Percentiles rank a stretch among this genome's conserved stretches.
Evolutionary conservation across 345 rosid species (phyloP).

Genomic region (Eucalyptus pumila): DNA sequence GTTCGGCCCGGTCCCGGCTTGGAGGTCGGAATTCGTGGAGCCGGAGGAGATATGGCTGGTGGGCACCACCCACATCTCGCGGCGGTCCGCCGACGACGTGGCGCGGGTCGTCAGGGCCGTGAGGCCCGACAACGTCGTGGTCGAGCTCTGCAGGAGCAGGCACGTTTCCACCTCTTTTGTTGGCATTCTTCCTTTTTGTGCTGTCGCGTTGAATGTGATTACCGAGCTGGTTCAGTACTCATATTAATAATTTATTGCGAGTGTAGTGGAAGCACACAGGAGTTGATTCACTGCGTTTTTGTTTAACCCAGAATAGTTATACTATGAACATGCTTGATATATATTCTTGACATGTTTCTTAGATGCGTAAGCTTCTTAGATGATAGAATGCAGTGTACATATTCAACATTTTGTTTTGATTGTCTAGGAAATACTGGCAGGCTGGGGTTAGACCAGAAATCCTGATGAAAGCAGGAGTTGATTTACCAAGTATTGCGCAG

Average conservation of each 20-base stretch:
- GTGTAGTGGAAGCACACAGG: background rate
- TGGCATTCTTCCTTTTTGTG: background rate
- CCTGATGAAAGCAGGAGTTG: background rate
- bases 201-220: background rate
- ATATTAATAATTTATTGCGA: no score
- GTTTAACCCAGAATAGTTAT: background rate
- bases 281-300: background rate
- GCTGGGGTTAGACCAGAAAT: background rate
- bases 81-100: slow-evolving; percentile 40
- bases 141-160: slow-evolving; percentile 94
- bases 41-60: slow-evolving; percentile 69
- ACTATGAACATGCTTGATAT: background rate
- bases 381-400: background rate
- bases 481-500: background rate
- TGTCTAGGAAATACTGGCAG: background rate
- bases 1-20: background rate
- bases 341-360: background rate
- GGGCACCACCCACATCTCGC: slow-evolving; percentile 60
- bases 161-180: slow-evolving; percentile 7
- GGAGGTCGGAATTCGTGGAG: slow-evolving; percentile 70
- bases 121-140: slow-evolving; percentile 75
- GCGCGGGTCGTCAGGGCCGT: slow-evolving; percentile 53
- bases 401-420: background rate
- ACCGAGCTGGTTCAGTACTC: background rate
- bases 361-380: background rate